Evolutionary conservation across 2,329 filamentous ascomycete species (phyloP).

Genomic region (Paracamarosporium sp.): DNA sequence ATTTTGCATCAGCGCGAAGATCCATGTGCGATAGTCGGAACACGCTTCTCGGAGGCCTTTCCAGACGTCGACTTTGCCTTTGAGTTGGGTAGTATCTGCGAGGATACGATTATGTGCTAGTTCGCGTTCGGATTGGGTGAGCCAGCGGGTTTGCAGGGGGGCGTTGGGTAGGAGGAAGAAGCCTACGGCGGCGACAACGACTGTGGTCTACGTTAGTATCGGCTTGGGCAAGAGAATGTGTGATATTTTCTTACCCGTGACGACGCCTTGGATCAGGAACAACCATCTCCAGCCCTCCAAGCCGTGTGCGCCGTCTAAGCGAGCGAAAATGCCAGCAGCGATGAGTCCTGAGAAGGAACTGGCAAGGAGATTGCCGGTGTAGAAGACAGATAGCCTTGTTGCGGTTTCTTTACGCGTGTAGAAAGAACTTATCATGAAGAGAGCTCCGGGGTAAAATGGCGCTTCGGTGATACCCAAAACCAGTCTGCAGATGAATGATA

Average conservation of each 20-base stretch:
- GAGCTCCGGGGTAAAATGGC: slow-evolving; percentile 40
- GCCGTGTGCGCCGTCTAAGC: slow-evolving; percentile 48
- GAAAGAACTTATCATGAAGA: slow-evolving; percentile 45
- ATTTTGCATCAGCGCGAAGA: slow-evolving; percentile 26
- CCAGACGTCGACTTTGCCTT: slow-evolving; percentile 26
- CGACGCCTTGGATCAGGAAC: slow-evolving; percentile 50
- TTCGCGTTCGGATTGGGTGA: slow-evolving; percentile 52
- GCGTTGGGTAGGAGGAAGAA: slow-evolving; percentile 32
- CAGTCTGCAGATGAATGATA: no score
- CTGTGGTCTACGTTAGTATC: slow-evolving; percentile 2
- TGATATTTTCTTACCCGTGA: slow-evolving; percentile 39
- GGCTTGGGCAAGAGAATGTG: slow-evolving; percentile 2
- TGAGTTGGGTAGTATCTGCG: slow-evolving; percentile 52
- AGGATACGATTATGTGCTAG: slow-evolving; percentile 37
- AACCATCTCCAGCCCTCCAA: slow-evolving; percentile 52
- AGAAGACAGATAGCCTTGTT: slow-evolving; percentile 40
- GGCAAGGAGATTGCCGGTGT: slow-evolving; percentile 49
- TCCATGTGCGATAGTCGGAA: slow-evolving; percentile 21
- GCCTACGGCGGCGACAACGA: slow-evolving; percentile 13
- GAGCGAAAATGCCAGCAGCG: slow-evolving; percentile 42
- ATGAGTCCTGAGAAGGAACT: slow-evolving; percentile 52
- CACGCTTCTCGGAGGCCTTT: slow-evolving; percentile 21
- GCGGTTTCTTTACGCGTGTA: slow-evolving; percentile 47
- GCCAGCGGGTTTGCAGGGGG: slow-evolving; percentile 50
- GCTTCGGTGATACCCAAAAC: slow-evolving; percentile 37